Conservation (phyloP, 1,284 basidiomycete species). For the Ganoderma lingzhi region DNA sequence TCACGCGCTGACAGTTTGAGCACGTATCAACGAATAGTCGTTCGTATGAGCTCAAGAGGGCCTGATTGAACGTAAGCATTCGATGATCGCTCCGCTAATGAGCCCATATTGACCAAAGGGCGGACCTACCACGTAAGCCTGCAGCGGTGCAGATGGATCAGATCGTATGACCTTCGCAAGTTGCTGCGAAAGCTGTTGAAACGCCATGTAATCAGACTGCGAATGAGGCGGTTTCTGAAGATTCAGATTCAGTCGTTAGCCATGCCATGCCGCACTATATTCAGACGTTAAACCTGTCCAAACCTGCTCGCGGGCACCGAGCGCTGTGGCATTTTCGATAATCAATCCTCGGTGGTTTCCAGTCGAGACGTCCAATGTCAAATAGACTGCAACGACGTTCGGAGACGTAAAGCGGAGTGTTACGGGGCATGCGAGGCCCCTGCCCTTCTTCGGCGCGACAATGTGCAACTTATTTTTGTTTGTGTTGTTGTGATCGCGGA, state of each 20-base stretch:
- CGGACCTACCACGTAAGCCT: slow-evolving; percentile 51
- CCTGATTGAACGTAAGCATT: slow-evolving; percentile 43
- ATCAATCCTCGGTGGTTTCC: slow-evolving; percentile 46
- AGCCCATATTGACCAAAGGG: neutral
- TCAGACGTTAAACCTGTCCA: slow-evolving; percentile 25
- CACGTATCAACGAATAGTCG: slow-evolving; percentile 69
- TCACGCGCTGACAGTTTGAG: slow-evolving; percentile 62
- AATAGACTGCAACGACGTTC: slow-evolving; percentile 67
- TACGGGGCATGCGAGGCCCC: slow-evolving; percentile 43
- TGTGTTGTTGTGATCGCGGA: slow-evolving; percentile 59
- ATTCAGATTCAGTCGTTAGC: slow-evolving; percentile 12
- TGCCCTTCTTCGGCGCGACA: slow-evolving; percentile 43
- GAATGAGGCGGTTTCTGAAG: slow-evolving; percentile 69
- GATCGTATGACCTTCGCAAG: slow-evolving; percentile 64
- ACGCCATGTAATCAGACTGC: slow-evolving; percentile 71
- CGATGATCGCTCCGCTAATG: slow-evolving; percentile 10
- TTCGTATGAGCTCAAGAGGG: slow-evolving; percentile 59
- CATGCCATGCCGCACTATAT: neutral
- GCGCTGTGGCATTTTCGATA: slow-evolving; percentile 66
- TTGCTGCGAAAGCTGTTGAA: slow-evolving; percentile 70
- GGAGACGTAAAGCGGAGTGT: slow-evolving; percentile 63
- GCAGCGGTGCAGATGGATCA: slow-evolving; percentile 58
- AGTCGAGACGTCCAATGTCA: slow-evolving; percentile 52
- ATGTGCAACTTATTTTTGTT: slow-evolving; percentile 55
- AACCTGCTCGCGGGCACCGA: slow-evolving; percentile 75